Evolutionary conservation across 805 yeast species (phyloP).

Genomic region (Blastobotrys robertii): DNA sequence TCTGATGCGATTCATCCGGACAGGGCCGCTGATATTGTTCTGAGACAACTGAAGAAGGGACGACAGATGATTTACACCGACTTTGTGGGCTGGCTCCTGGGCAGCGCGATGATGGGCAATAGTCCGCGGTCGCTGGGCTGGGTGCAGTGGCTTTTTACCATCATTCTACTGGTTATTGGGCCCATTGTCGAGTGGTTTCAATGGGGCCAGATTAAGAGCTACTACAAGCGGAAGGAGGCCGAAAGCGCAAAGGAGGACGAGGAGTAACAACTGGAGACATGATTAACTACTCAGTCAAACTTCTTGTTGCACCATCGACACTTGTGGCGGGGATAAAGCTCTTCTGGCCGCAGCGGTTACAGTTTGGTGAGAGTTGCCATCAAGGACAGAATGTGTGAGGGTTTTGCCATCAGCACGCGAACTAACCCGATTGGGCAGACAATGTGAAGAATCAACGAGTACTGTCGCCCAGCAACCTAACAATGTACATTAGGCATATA

Average conservation of each 20-base stretch:
- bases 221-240: constrained; percentile 36
- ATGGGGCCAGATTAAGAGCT: constrained; percentile 41
- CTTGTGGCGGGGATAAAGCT: not conserved
- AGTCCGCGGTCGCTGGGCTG: constrained; percentile 55
- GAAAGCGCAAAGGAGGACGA: constrained; percentile 17
- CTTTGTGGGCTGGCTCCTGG: constrained; percentile 71
- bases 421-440: too few species aligned
- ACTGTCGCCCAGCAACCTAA: too few species aligned
- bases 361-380: too few species aligned
- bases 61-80: constrained; percentile 74
- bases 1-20: constrained; percentile 60
- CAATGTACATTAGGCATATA: too few species aligned
- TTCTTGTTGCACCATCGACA: not conserved
- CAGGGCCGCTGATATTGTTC: constrained; percentile 52
- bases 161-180: constrained; percentile 42
- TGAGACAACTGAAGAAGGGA: constrained; percentile 51
- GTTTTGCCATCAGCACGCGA: too few species aligned
- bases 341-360: too few species aligned
- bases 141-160: constrained; percentile 39
- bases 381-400: too few species aligned
- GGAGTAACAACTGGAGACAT: not conserved
- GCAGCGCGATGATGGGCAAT: constrained; percentile 55
- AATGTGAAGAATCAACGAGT: too few species aligned
- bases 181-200: constrained; percentile 51
- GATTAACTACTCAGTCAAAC: not conserved